phyloP scores from a whole-genome alignment of 805 yeast species.

The Cyberlindnera sargentensis region DNA sequence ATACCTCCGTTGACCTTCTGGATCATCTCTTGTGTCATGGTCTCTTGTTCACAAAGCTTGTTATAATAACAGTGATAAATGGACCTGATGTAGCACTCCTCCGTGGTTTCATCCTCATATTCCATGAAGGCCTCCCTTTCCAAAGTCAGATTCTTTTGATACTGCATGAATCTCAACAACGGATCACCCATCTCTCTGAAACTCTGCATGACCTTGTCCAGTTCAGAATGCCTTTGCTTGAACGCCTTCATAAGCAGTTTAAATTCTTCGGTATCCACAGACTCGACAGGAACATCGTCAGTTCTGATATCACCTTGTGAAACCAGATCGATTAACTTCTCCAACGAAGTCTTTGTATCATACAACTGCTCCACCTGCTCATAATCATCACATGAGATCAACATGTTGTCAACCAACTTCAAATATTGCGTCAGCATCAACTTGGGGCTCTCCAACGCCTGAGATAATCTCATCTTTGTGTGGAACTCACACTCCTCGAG shows the following conservation, averaged over 20 bases:
- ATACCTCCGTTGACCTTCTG: slow-evolving; percentile 23
- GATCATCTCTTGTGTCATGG: slow-evolving; percentile 21
- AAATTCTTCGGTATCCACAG: neutral
- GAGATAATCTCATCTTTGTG: slow-evolving; percentile 22
- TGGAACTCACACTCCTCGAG: slow-evolving; percentile 25
- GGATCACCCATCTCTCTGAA: slow-evolving; percentile 9
- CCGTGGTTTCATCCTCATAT: slow-evolving; percentile 14
- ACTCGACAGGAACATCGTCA: neutral
- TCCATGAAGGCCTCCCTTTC: slow-evolving; percentile 26
- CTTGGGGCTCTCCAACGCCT: slow-evolving; percentile 27
- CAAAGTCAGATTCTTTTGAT: slow-evolving; percentile 15
- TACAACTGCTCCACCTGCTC: slow-evolving; percentile 11
- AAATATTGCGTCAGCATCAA: slow-evolving; percentile 23
- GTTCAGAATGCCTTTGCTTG: neutral
- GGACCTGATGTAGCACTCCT: slow-evolving; percentile 20
- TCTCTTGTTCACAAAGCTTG: slow-evolving; percentile 22
- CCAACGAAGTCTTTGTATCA: slow-evolving; percentile 14
- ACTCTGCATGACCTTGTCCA: neutral
- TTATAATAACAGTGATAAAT: slow-evolving; percentile 24
- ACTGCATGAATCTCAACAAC: slow-evolving; percentile 8
- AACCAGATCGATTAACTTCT: slow-evolving; percentile 7
- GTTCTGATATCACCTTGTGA: too few relatives aligned
- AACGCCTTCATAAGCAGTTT: neutral
- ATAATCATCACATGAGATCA: slow-evolving; percentile 11
- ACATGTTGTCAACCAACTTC: slow-evolving; percentile 11